Conservation (phyloP, 805 yeast species). For the Teunomyces barrocoloradensis region DNA sequence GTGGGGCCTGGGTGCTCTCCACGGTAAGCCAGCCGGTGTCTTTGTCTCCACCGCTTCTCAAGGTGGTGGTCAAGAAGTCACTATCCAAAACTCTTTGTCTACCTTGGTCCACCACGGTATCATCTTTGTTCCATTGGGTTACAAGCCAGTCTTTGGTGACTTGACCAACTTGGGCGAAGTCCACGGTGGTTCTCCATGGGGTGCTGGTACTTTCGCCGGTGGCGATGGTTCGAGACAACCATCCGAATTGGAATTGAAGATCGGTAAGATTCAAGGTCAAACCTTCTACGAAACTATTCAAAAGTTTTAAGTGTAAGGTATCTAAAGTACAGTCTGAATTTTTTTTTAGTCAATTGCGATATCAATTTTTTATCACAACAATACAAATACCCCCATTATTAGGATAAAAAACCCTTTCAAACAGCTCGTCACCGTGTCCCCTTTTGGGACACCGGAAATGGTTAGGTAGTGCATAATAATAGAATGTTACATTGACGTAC, state of each 20-base stretch:
- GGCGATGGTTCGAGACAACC: conserved; percentile 75
- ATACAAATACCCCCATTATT: too few species aligned
- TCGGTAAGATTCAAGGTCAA: conserved; percentile 68
- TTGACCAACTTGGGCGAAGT: conserved; percentile 57
- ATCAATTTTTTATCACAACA: too few species aligned
- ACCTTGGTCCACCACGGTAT: conserved; percentile 77
- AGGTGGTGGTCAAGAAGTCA: conserved; percentile 83
- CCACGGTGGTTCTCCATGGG: conserved; percentile 85
- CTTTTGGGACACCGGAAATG: too few species aligned
- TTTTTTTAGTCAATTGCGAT: background rate
- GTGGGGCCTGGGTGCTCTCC: conserved; percentile 72
- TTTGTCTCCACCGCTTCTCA: conserved; percentile 72
- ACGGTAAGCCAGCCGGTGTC: conserved; percentile 72
- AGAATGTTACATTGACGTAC: too few species aligned
- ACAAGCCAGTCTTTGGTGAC: conserved; percentile 53
- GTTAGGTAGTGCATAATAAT: too few species aligned
- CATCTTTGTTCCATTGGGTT: conserved; percentile 77
- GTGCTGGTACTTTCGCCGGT: conserved; percentile 80
- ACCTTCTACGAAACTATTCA: conserved; percentile 41
- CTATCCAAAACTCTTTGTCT: conserved; percentile 63
- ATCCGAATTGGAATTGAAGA: conserved; percentile 56
- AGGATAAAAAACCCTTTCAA: too few species aligned
- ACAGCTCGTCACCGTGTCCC: too few species aligned
- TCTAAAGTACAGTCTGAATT: background rate
- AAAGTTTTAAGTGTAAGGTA: conserved; percentile 17